These are phyloP conservation scores for Aspergillus pseudoviridinutans DNA, from an alignment of 2,329 filamentous ascomycete genomes.

Conservation along the genomic window DNA sequence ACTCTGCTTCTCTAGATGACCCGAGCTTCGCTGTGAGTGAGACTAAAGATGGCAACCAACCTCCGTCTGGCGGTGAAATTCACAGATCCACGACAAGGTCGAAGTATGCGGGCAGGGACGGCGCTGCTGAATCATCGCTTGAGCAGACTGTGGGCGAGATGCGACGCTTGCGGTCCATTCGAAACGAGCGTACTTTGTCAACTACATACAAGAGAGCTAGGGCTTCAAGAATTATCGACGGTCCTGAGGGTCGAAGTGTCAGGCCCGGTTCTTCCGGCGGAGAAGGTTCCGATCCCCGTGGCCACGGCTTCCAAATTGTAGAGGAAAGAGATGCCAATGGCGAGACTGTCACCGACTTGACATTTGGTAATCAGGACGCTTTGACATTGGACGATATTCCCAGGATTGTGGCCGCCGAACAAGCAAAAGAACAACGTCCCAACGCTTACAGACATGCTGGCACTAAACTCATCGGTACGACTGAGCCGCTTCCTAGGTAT, in stretches of 20 bases:
- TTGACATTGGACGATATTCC: conserved; percentile 95
- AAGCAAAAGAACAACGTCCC: conserved; percentile 83
- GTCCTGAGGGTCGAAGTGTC: conserved; percentile 64
- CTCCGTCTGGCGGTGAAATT: conserved; percentile 46
- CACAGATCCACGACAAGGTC: conserved; percentile 66
- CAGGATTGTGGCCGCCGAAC: conserved; percentile 89
- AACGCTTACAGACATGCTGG: conserved; percentile 74
- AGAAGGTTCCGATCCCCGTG: conserved; percentile 50
- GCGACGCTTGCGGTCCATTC: conserved; percentile 81
- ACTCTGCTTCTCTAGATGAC: conserved; percentile 53
- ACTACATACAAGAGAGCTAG: conserved; percentile 88
- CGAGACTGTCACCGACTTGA: conserved; percentile 70
- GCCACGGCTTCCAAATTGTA: conserved; percentile 68
- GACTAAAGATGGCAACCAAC: conserved; percentile 59
- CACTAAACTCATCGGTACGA: conserved; percentile 60
- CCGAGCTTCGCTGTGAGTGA: conserved; percentile 64
- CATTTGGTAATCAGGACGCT: conserved; percentile 85
- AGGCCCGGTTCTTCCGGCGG: conserved; percentile 70
- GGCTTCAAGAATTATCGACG: conserved; percentile 88
- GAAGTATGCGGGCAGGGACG: conserved; percentile 60
- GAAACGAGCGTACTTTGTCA: conserved; percentile 89
- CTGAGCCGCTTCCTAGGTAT: conserved; percentile 60
- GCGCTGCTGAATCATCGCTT: conserved; percentile 67
- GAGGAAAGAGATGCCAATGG: conserved; percentile 70
- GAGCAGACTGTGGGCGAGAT: conserved; percentile 97